These are phyloP conservation scores for Alternaria conjuncta DNA, from an alignment of 2,329 filamentous ascomycete species.

Conservation along the genomic window DNA sequence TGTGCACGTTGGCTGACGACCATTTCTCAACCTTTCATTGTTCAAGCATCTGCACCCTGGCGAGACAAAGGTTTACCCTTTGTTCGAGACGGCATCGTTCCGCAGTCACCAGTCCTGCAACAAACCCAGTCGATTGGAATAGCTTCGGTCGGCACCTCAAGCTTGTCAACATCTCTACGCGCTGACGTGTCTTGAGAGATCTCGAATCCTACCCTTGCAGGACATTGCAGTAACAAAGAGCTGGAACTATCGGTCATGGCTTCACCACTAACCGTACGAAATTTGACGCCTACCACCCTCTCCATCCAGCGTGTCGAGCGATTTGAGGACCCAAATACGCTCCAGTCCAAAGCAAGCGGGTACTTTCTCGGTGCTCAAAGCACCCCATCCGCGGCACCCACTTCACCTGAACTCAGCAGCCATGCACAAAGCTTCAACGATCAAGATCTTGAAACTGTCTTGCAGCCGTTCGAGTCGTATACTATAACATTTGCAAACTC, in stretches of 20 bases:
- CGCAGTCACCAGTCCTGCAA: neutral
- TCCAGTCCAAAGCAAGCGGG: slow-evolving; percentile 39
- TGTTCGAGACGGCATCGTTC: neutral
- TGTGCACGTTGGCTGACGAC: slow-evolving; percentile 4
- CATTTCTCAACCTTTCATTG: neutral
- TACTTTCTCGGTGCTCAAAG: slow-evolving; percentile 42
- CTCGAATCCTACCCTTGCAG: neutral
- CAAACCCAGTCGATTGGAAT: neutral
- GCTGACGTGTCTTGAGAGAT: neutral
- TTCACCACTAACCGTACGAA: slow-evolving; percentile 75
- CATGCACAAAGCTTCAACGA: slow-evolving; percentile 67
- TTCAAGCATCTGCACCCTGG: neutral
- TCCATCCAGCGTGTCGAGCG: slow-evolving; percentile 76
- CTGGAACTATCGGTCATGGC: slow-evolving; percentile 22
- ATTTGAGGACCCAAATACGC: slow-evolving; percentile 64
- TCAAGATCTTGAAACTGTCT: slow-evolving; percentile 66
- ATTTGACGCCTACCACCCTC: slow-evolving; percentile 76
- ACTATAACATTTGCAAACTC: slow-evolving; percentile 63
- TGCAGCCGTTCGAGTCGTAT: slow-evolving; percentile 72
- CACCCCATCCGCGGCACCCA: slow-evolving; percentile 36
- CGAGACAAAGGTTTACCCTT: neutral
- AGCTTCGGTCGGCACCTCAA: neutral
- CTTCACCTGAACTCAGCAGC: slow-evolving; percentile 54
- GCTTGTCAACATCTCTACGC: neutral
- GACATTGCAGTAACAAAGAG: neutral